Conservation (phyloP, 148 eudicot genomes). For the Chenopodium quinoa region DNA sequence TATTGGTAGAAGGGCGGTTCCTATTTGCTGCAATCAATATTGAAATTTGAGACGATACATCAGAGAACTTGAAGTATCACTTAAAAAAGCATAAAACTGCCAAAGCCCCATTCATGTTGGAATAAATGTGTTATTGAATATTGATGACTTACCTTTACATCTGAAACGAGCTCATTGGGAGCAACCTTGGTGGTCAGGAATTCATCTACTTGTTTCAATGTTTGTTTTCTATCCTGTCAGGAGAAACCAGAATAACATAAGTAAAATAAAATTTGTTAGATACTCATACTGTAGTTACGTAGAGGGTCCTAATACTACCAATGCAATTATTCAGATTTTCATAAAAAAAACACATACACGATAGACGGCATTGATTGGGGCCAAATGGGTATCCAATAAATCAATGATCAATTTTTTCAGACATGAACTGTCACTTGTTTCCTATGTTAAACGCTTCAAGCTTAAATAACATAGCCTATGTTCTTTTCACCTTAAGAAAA, state of each 20-base stretch:
- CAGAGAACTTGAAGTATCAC: background rate
- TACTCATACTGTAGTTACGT: too few relatives aligned
- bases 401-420: background rate
- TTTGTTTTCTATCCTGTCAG: constrained; percentile 84
- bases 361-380: background rate
- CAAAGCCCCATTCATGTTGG: background rate
- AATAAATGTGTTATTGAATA: background rate
- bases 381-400: background rate
- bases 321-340: background rate
- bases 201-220: constrained; percentile 66
- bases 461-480: background rate
- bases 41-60: background rate
- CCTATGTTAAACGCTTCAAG: background rate
- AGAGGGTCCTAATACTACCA: background rate
- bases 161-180: constrained; percentile 76
- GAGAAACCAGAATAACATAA: constrained; percentile 3
- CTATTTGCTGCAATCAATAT: constrained; percentile 60
- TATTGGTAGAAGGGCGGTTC: constrained; percentile 72
- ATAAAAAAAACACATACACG: background rate
- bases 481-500: background rate
- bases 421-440: background rate
- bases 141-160: constrained; percentile 58
- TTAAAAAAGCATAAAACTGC: background rate
- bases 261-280: background rate
- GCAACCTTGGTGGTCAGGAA: constrained; percentile 65